Conservation (phyloP, 306 rosid species). For the Cyclanthera cordifolia region DNA sequence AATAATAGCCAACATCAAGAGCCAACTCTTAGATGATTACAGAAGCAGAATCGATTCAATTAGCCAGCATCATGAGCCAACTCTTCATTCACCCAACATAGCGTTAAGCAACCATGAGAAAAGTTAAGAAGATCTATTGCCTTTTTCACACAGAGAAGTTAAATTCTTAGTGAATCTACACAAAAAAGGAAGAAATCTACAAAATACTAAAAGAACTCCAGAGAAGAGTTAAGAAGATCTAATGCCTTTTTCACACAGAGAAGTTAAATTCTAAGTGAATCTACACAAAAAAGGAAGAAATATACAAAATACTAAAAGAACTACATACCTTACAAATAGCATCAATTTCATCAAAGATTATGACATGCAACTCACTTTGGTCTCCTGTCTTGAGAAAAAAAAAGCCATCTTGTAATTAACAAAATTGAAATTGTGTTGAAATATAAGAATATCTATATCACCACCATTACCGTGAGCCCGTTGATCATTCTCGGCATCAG, state of each 20-base stretch:
- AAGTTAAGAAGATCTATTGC: not conserved
- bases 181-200: not conserved
- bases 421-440: constrained; percentile 16
- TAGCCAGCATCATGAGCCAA: not conserved
- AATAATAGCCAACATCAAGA: not conserved
- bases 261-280: not conserved
- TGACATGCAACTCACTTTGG: constrained; percentile 93
- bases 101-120: not conserved
- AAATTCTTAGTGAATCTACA: not conserved
- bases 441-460: constrained; percentile 14
- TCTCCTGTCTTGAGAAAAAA: constrained; percentile 52
- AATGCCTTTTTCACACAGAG: not conserved
- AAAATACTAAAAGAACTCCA: constrained; percentile 22
- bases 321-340: constrained; percentile 87
- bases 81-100: not conserved
- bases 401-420: constrained; percentile 18
- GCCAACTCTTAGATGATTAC: not conserved
- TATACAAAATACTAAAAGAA: constrained; percentile 20
- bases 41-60: not conserved
- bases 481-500: constrained; percentile 97
- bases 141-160: not conserved
- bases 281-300: not conserved
- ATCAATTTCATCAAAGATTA: constrained; percentile 96
- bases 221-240: not conserved
- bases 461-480: constrained; percentile 49